Base-by-base conservation (phyloP, 106 monocot species). In the Platanthera guangdongensis region DNA sequence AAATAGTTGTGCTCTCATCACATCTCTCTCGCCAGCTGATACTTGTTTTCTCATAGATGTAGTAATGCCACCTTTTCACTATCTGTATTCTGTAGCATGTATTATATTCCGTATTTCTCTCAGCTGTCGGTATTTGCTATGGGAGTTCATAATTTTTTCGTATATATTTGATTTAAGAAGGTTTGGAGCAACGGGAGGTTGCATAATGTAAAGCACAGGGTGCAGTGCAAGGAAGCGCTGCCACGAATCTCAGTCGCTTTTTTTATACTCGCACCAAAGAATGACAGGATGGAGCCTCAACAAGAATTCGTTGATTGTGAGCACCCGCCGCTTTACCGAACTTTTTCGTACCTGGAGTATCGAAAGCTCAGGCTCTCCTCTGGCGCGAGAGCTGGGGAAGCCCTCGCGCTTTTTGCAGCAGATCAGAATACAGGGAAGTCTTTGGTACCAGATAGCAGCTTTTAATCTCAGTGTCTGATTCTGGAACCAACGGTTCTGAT, bases 191-290 rank as follows among this genome's bases (percentile, higher is more conserved):
- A 89, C 63, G 85, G 88, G 8, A 81, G 77, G 25, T 71, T 89
- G 16, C 82, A 78, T 59, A 89, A 89, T 70, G 51, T 86, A 46
- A 89, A 83, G 83, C 90, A 90, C 78, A 59, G 86, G 12, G 88
- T 91, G 64, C 55, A 80, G 57, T 91, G 90, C 75, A 85, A 72
- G 50, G 81, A 74, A 14, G 83, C 81, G 1, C 62, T 1, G 1
- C 52, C 79, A 5, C 52, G 90, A 21, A 39, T 88, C 47, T 81
- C 87, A 0, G 76, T 88, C 39, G 85, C 90, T 13, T 51, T 85
- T 45, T 91, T 91, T 73, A 71, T 91, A 21, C 52, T 86, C 8
- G 85, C 81, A 14, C 88, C 90, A 6, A 88, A 81, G 59, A 83
- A 88, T 67, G 83, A 68, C 51, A 78, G 0, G 8, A 80, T 87